Conservation (phyloP, 192 early-diverging fungal genomes). For the Coemansia sp. region DNA sequence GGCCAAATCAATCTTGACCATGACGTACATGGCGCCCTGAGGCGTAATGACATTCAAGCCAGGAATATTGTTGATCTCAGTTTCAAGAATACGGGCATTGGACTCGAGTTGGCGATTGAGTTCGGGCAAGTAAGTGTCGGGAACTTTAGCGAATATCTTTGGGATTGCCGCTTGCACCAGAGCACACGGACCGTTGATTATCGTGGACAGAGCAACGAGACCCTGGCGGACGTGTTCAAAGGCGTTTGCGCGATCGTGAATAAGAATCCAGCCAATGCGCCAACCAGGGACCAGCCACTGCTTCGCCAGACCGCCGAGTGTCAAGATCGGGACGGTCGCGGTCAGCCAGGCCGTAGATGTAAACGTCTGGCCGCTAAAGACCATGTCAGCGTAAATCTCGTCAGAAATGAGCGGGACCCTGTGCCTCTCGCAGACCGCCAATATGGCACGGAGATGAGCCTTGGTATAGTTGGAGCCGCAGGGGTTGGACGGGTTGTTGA, state of each 20-base stretch:
- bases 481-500: constrained; percentile 93
- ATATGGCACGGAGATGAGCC: constrained; percentile 70
- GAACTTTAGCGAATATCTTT: constrained; percentile 74
- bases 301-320: constrained; percentile 86
- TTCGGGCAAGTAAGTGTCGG: constrained; percentile 65
- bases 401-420: constrained; percentile 84
- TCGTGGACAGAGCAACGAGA: constrained; percentile 69
- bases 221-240: constrained; percentile 67
- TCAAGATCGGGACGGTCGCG: constrained; percentile 78
- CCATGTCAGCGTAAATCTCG: constrained; percentile 92
- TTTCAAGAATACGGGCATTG: constrained; percentile 67
- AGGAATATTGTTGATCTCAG: constrained; percentile 64
- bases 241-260: constrained; percentile 66
- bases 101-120: constrained; percentile 70
- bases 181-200: constrained; percentile 82
- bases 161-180: constrained; percentile 76
- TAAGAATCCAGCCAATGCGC: constrained; percentile 86
- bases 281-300: constrained; percentile 91
- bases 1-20: constrained; percentile 72
- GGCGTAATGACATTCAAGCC: constrained; percentile 78
- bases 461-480: constrained; percentile 85
- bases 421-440: constrained; percentile 72
- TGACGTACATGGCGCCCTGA: constrained; percentile 93
- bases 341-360: constrained; percentile 73
- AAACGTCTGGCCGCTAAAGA: constrained; percentile 67